Evolutionary conservation across 169 alveolate species (phyloP).

Genomic region (Perkinsus olseni): DNA sequence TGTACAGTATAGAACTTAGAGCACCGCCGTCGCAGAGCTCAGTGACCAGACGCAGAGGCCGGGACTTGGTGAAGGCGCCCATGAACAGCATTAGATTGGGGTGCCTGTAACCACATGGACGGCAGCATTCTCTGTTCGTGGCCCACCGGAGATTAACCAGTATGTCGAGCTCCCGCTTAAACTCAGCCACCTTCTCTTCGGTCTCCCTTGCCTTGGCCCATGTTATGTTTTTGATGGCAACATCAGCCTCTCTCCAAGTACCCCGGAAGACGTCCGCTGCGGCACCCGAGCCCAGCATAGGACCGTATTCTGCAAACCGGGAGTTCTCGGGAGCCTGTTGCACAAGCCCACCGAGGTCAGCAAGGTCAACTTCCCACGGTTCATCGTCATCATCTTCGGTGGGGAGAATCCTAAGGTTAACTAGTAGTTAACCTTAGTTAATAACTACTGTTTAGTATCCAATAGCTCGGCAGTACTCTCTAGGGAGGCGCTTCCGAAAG

Average conservation of each 20-base stretch:
- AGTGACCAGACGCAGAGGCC: slow-evolving; percentile 25
- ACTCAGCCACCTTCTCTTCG: not conserved
- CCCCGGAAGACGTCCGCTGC: slow-evolving; percentile 25
- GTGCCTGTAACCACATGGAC: slow-evolving; percentile 33
- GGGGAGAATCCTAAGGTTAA: not conserved
- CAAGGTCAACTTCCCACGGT: not conserved
- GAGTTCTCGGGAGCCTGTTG: not conserved
- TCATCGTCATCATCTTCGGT: not conserved
- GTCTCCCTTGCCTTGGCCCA: not conserved
- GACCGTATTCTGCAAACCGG: not conserved
- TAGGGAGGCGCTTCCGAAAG: not conserved
- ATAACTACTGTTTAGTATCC: too few relatives aligned
- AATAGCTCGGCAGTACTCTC: not conserved
- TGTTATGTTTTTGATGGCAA: slow-evolving; percentile 19
- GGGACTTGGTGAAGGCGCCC: slow-evolving; percentile 66
- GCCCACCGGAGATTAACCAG: not conserved
- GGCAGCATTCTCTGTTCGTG: not conserved
- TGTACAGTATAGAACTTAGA: slow-evolving; percentile 13
- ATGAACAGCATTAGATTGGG: slow-evolving; percentile 69
- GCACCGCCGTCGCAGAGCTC: slow-evolving; percentile 35
- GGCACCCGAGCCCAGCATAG: slow-evolving; percentile 29
- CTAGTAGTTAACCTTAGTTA: not conserved
- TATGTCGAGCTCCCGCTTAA: not conserved
- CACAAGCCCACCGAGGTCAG: not conserved
- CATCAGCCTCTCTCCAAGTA: slow-evolving; percentile 37